Percentiles rank a stretch among this genome's conserved stretches.
Evolutionary conservation across 2,329 filamentous ascomycete genomes (phyloP).

Genomic region (Paecilomyces sp.): DNA sequence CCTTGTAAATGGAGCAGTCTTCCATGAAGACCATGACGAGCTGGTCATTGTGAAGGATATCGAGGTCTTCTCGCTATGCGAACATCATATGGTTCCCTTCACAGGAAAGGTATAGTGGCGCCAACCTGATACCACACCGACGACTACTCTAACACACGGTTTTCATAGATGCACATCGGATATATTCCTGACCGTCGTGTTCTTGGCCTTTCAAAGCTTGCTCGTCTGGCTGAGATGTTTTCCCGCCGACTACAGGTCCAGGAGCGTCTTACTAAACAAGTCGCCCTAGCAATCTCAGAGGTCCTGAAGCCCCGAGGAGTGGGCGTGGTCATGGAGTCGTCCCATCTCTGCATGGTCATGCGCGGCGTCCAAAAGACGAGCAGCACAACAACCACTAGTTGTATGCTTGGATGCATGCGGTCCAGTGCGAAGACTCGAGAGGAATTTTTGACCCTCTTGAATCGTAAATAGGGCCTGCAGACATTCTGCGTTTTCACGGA

Average conservation of each 20-base stretch:
- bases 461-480: conserved; percentile 38
- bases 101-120: conserved; percentile 67
- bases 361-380: conserved; percentile 90
- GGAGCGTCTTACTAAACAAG: conserved; percentile 91
- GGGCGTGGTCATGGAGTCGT: conserved; percentile 94
- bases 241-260: conserved; percentile 88
- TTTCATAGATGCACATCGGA: conserved; percentile 88
- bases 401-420: conserved; percentile 94
- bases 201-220: conserved; percentile 91
- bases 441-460: conserved; percentile 82
- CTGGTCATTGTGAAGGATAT: conserved; percentile 98
- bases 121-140: neutral
- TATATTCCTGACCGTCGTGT: conserved; percentile 91
- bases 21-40: conserved; percentile 94
- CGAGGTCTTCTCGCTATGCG: conserved; percentile 87
- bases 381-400: conserved; percentile 86
- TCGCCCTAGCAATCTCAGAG: conserved; percentile 88
- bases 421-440: conserved; percentile 88
- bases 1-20: conserved; percentile 88
- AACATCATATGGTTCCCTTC: conserved; percentile 96
- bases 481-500: neutral
- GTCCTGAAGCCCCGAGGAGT: conserved; percentile 90
- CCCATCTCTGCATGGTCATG: conserved; percentile 98
- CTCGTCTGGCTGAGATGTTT: conserved; percentile 96
- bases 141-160: conserved; percentile 5